Evolutionary conservation across 345 rosid genomes (phyloP).

Genomic region (Salix viminalis): DNA sequence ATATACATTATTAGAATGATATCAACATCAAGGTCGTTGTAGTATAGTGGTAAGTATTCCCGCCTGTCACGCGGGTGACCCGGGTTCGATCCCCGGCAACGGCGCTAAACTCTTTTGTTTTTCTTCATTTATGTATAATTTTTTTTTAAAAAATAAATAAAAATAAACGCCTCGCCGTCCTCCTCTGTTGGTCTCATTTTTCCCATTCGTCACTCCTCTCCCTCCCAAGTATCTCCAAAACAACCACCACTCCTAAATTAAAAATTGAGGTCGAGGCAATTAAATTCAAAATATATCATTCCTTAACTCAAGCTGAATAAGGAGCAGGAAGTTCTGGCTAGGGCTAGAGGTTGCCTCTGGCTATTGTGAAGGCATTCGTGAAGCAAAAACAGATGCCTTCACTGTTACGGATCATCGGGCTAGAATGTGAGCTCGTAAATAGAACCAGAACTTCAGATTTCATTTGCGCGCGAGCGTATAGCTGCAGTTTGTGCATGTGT

Average conservation of each 20-base stretch:
- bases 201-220: too few species aligned
- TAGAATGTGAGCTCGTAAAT: conserved; percentile 27
- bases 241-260: background rate
- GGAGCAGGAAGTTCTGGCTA: too few species aligned
- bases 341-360: conserved; percentile 8
- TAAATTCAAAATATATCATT: too few species aligned
- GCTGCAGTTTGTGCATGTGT: conserved; percentile 4
- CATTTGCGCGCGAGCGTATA: conserved; percentile 23
- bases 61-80: conserved; percentile 96
- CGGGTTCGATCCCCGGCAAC: conserved; percentile 98
- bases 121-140: too few species aligned
- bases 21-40: conserved; percentile 43
- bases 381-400: conserved; percentile 38
- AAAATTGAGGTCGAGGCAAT: too few species aligned
- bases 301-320: too few species aligned
- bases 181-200: too few species aligned
- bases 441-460: background rate
- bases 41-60: conserved; percentile 89
- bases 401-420: conserved; percentile 35
- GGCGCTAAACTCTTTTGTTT: conserved; percentile 25
- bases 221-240: too few species aligned
- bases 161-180: too few species aligned
- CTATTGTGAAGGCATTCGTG: conserved; percentile 29
- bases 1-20: accelerated
- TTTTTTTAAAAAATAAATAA: too few species aligned